A percentile compares a stretch with the other conserved stretches of the same genome.
Conservation (phyloP, 2,329 filamentous ascomycete species). For the Gnomoniopsis sp. region DNA sequence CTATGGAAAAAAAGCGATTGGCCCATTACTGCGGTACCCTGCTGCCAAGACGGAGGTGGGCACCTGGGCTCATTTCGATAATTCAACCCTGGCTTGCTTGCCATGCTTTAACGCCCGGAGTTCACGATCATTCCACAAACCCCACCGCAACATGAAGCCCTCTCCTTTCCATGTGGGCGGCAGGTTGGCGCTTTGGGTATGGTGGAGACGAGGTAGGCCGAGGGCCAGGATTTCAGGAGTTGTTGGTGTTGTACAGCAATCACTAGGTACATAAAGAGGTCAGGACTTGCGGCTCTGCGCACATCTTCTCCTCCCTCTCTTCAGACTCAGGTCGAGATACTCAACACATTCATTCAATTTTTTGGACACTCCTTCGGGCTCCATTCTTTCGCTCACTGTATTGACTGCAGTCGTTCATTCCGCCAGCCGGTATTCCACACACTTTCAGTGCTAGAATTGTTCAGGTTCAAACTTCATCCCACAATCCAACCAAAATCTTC, state of each 20-base stretch:
- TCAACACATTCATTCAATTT: conserved; percentile 18
- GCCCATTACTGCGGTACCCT: conserved; percentile 3
- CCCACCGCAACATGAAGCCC: background rate
- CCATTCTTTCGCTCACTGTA: conserved; percentile 18
- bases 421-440: conserved; percentile 13
- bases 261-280: conserved; percentile 13
- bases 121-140: too few species aligned
- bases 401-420: conserved; percentile 17
- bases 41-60: conserved; percentile 11
- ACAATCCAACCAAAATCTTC: background rate
- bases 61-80: conserved; percentile 13
- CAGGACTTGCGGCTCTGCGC: conserved; percentile 1
- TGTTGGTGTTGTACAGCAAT: background rate
- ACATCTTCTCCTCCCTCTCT: background rate
- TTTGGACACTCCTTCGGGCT: conserved; percentile 10
- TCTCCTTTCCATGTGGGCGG: background rate
- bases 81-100: conserved; percentile 5
- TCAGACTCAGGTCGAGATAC: conserved; percentile 9
- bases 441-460: conserved; percentile 7
- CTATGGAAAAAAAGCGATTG: conserved; percentile 3
- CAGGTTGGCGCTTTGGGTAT: background rate
- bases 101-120: background rate
- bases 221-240: too few species aligned
- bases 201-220: too few species aligned
- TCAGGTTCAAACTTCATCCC: background rate